Conservation (phyloP, 441 rosid species). For the Geranium incanum region DNA sequence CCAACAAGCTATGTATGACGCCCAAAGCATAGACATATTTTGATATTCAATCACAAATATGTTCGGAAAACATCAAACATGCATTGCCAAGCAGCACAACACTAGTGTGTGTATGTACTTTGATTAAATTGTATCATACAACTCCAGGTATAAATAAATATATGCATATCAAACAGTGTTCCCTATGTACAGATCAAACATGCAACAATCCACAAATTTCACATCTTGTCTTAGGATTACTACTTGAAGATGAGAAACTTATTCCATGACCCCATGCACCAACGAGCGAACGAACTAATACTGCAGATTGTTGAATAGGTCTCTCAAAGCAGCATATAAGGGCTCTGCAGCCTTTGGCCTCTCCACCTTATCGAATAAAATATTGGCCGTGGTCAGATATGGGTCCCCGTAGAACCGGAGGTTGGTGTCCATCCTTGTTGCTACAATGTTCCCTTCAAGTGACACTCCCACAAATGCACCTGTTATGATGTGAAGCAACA, state of each 20-base stretch:
- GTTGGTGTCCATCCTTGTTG: constrained; percentile 75
- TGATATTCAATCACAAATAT: too few relatives aligned
- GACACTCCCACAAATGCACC: constrained; percentile 96
- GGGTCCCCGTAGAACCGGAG: constrained; percentile 88
- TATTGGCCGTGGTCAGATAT: constrained; percentile 67
- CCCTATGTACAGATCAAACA: not conserved
- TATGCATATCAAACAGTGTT: not conserved
- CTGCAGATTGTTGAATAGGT: constrained; percentile 47
- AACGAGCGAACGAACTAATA: constrained; percentile 20
- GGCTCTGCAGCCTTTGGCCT: constrained; percentile 88
- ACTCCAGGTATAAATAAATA: too few relatives aligned
- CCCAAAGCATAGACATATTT: too few relatives aligned
- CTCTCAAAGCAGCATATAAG: constrained; percentile 56
- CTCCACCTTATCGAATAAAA: constrained; percentile 70
- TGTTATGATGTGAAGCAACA: constrained; percentile 24
- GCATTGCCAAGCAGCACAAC: too few relatives aligned
- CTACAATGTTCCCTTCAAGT: constrained; percentile 77
- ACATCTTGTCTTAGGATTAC: not conserved
- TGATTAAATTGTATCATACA: too few relatives aligned
- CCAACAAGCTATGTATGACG: too few relatives aligned
- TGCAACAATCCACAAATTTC: not conserved
- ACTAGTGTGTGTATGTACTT: too few relatives aligned
- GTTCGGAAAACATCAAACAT: too few relatives aligned
- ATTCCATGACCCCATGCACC: not conserved
- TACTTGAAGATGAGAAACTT: not conserved